These are phyloP conservation scores for Trypanosoma theileri DNA, from an alignment of 208 protist genomes.

Conservation along the genomic window DNA sequence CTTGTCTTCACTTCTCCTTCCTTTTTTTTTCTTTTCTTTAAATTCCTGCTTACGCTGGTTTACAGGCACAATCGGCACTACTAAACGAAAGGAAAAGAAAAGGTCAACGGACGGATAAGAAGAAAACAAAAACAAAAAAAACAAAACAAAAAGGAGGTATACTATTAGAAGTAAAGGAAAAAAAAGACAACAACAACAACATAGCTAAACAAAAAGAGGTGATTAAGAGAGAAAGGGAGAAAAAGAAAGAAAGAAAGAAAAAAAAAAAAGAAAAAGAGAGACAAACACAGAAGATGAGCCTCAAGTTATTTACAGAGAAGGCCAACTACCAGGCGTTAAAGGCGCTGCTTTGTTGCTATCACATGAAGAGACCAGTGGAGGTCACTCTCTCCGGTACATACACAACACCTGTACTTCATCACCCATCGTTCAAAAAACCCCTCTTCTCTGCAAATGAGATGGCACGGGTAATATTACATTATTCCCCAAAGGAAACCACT, in stretches of 20 bases:
- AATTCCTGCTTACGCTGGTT: no score
- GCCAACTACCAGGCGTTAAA: conserved; percentile 90
- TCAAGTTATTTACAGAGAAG: conserved; percentile 82
- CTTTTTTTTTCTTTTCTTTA: no score
- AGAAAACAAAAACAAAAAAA: not conserved
- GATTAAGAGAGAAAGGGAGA: not conserved
- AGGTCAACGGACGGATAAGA: not conserved
- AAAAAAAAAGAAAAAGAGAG: conserved; percentile 10
- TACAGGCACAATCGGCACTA: no score
- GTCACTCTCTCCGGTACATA: conserved; percentile 65
- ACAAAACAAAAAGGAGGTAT: not conserved
- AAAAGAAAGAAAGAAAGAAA: not conserved
- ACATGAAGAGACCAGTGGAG: conserved; percentile 54
- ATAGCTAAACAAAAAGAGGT: not conserved
- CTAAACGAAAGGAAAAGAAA: no score
- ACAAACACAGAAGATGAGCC: conserved; percentile 26
- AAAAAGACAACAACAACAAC: not conserved
- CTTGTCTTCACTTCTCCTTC: no score
- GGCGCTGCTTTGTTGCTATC: conserved; percentile 62
- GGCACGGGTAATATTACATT: conserved; percentile 38
- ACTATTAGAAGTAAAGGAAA: not conserved
- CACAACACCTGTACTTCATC: conserved; percentile 60
- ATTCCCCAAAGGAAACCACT: not conserved
- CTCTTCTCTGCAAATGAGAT: conserved; percentile 77
- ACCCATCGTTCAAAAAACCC: conserved; percentile 42